phyloP scores from a whole-genome alignment of 352 stramenopile species.

The Pythium diclinum region DNA sequence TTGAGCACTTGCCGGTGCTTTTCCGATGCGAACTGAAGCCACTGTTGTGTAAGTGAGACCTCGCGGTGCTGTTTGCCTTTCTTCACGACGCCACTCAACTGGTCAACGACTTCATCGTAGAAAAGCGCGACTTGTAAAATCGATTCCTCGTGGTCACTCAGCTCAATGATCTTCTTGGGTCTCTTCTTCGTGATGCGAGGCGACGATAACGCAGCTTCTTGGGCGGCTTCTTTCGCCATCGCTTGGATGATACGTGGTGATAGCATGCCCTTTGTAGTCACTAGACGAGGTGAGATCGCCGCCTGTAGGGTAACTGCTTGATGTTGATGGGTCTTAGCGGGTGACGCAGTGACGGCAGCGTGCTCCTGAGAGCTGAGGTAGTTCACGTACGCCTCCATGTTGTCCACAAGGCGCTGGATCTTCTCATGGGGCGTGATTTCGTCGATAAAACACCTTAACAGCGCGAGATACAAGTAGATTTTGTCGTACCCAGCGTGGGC shows the following conservation, averaged over 20 bases:
- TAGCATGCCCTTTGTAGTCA: conserved; percentile 17
- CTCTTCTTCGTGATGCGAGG: conserved; percentile 10
- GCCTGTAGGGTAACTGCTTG: neutral
- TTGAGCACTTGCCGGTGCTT: conserved; percentile 13
- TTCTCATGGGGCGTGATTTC: conserved; percentile 24
- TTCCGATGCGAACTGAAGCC: conserved; percentile 12
- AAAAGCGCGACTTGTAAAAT: conserved; percentile 42
- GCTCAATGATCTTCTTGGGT: conserved; percentile 35
- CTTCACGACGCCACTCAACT: neutral
- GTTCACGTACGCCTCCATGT: conserved; percentile 30
- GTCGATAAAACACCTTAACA: conserved; percentile 30
- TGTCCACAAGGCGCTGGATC: conserved; percentile 18
- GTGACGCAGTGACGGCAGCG: neutral
- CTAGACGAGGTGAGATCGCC: neutral
- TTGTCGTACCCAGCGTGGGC: conserved; percentile 37
- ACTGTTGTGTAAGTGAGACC: conserved; percentile 15
- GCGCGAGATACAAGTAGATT: conserved; percentile 28
- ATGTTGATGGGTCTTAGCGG: neutral
- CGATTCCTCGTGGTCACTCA: conserved; percentile 42
- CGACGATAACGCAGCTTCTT: conserved; percentile 13
- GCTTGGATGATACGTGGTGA: conserved; percentile 24
- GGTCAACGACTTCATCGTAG: conserved; percentile 24
- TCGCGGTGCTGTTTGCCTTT: neutral
- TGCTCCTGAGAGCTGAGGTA: conserved; percentile 28
- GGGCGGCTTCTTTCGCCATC: conserved; percentile 9